Evolutionary conservation across 257 asterid species (phyloP).

Genomic region (Jacaranda copaia): DNA sequence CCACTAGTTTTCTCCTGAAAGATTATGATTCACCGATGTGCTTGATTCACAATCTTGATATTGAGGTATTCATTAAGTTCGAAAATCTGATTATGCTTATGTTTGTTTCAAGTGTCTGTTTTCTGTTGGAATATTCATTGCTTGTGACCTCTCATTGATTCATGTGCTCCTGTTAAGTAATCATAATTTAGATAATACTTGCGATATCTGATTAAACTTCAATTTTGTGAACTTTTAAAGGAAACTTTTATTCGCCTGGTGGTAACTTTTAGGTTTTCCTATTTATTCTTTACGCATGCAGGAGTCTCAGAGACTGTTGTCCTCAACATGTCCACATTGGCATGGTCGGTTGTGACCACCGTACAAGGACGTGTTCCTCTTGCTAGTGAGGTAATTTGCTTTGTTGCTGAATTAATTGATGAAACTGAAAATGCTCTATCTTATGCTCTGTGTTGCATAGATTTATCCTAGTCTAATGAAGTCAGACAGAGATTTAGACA

Average conservation of each 20-base stretch:
- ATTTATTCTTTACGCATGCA: conserved; percentile 48
- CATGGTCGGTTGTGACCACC: conserved; percentile 87
- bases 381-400: conserved; percentile 89
- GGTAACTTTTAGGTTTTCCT: conserved; percentile 12
- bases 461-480: conserved; percentile 18
- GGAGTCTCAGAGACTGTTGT: conserved; percentile 93
- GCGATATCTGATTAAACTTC: conserved; percentile 6
- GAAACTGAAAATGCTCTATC: too few relatives aligned
- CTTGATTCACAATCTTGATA: conserved; percentile 10
- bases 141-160: not conserved
- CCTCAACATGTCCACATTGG: conserved; percentile 94
- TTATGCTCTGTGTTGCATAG: conserved; percentile 8
- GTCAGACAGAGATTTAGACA: not conserved
- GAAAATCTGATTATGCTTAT: not conserved
- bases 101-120: not conserved
- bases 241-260: not conserved
- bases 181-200: conserved; percentile 6
- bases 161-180: not conserved
- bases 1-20: not conserved
- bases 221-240: not conserved
- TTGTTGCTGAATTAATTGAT: conserved; percentile 11
- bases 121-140: not conserved
- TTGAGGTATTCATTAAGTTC: not conserved
- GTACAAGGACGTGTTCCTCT: conserved; percentile 94
- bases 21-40: not conserved